Conservation (phyloP, 202 grass and related monocot species). For the Alloteropsis angusta region DNA sequence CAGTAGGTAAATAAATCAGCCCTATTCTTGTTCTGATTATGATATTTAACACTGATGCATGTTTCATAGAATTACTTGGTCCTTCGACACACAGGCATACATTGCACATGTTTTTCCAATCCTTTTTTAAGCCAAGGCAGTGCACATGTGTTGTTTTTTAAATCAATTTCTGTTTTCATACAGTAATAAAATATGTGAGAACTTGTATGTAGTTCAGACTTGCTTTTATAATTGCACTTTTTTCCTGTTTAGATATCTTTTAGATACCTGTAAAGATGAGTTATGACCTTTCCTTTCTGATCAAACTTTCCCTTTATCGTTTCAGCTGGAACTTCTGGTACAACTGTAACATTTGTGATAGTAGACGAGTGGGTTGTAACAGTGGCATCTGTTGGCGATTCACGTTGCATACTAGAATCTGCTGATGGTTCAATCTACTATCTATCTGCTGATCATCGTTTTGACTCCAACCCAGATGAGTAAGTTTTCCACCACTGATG, state of each 20-base stretch:
- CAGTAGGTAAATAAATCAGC: constrained; percentile 46
- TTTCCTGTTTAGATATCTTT: not conserved
- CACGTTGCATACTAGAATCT: constrained; percentile 87
- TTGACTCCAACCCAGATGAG: constrained; percentile 85
- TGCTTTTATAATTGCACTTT: not conserved
- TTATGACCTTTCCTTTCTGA: not conserved
- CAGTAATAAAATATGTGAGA: not conserved
- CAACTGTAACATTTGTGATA: constrained; percentile 96
- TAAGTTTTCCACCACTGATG: constrained; percentile 32
- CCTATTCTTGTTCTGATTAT: not conserved
- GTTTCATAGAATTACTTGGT: not conserved
- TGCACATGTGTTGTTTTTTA: not conserved
- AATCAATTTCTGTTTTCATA: not conserved
- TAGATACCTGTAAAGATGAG: not conserved
- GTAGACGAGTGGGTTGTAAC: constrained; percentile 98
- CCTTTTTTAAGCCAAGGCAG: not conserved
- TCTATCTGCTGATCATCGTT: constrained; percentile 86
- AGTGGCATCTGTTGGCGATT: constrained; percentile 93
- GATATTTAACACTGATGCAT: not conserved
- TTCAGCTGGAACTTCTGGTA: constrained; percentile 75
- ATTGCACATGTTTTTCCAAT: not conserved
- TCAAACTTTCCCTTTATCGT: constrained; percentile 2
- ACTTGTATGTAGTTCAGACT: not conserved
- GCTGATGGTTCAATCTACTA: constrained; percentile 79
- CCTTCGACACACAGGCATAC: not conserved